Evolutionary conservation across 2,329 filamentous ascomycete species (phyloP), one percentile per base, ranked within the genome.

Genomic region (Chaetomium globosum): DNA sequence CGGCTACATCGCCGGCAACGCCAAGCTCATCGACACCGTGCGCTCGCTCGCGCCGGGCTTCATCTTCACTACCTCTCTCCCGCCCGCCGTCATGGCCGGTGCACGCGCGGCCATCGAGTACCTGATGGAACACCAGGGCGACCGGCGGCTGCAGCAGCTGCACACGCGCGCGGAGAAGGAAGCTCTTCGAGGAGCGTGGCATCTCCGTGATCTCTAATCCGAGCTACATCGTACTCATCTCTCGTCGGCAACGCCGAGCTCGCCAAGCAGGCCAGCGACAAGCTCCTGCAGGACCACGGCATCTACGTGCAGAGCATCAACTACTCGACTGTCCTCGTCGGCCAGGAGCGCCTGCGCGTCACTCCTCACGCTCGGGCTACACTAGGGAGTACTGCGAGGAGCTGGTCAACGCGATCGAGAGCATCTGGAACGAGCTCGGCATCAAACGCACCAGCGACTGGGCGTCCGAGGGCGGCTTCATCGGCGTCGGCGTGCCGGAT

Each of bases 221-320:
- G 0, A 96, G 91, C 58, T 95, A 99, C 80, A 99, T 99, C 74
- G 85, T 99, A 60, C 95, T 95, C 4, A 86, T 98, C 62, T n/a
- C 85, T 99, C 13, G 94, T 99, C 58, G 95, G 95, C 65, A 95
- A 96, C 74, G 95, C 95, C 55, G 93, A 95, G 78, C 81, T 96
- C 49, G 95, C 95, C 66, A 97, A 95, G 83, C 84, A 89, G 72
- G 95, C 95, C 8, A 96, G 92, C 28, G 95, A 99, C 76, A 87
- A 96, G 81, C 87, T 99, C 26, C 85, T 99, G 16, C 88, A 90
- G 71, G 90, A 96, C 71, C 91, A 97, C 81, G 87, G 88, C 67
- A 97, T 99, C 75, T 99, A 99, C 76, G 95, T 99, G 30, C 95
- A 99, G 80, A 93, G 92, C 63, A 98, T 99, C 85, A 99, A 99